Base-by-base conservation (phyloP, 352 stramenopile genomes). In the Globisporangium paddicum region DNA sequence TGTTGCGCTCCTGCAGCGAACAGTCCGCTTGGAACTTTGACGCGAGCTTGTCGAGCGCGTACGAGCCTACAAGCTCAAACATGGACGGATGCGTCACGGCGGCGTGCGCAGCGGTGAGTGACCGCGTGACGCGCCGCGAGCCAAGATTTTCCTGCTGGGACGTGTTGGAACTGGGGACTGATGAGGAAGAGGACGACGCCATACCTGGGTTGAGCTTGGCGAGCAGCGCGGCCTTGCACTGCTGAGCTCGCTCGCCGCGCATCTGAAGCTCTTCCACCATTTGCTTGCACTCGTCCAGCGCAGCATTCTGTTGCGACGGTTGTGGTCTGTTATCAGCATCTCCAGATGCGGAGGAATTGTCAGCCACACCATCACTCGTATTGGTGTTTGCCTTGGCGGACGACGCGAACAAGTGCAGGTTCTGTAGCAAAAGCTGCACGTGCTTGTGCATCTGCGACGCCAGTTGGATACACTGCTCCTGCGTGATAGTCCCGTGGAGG, bases 371-470 rank as follows among this genome's bases (percentile, higher is more conserved):
- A 11, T 19, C 16, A 21, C 14, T 44, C 9, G 16, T 44, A 32
- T 6, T 32, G 38, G 1, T 42, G 16, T 58, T 52, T 1, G 48
- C 52, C 4, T 47, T 71, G 5, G 14, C 13, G 1, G 47, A 16
- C 7, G n/a, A 35, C 3, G 67, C 51, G 32, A 89, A 60, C 44
- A 89, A 26, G 62, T 90, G 73, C 58, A 85, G 86, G 26, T 71
- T 90, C 64, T 92, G 80, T 18, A 93, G 56, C 51, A 95, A 40
- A 6, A 95, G 67, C 63, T 95, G 86, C 26, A 93, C 71, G 62
- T 95, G 86, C 37, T 95, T 95, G 66, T 95, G 86, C 79, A 95
- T 93, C 49, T 95, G 86, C 4, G 86, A 95, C 1, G 86, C 81
- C 38, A 95, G 42, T 59, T 92, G 82, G 52, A 92, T 82, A 41